Base-by-base conservation (phyloP, 495 filamentous ascomycete species). In the Rhypophila decipiens region DNA sequence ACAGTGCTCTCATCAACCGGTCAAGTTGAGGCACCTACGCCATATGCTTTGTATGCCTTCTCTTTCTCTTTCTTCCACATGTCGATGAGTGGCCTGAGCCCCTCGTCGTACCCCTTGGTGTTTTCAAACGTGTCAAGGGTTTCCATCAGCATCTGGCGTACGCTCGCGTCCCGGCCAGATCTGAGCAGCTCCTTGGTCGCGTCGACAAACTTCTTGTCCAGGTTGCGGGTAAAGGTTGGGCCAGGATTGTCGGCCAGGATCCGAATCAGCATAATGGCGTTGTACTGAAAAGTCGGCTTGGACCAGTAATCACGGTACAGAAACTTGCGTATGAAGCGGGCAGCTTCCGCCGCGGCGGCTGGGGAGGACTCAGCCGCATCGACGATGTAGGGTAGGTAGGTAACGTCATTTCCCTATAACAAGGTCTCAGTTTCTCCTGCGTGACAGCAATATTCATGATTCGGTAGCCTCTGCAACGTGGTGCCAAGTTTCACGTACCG, bases 191-290 rank as follows among this genome's bases (percentile, higher is more conserved):
- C 83, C 67, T 94, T 93, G 40, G 88, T 65, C 1, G 81, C 78
- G 22, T 79, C 66, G 22, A 84, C 74, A 58, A 96, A 97, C 55
- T 90, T 89, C 40, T 69, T 66, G 59, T 95, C 91, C 7, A 96
- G 58, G 60, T 95, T 89, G 46, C 84, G 76, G 9, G 90, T 93
- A 61, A 99, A 97, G 13, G 82, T 87, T 47, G 72, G 76, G 20
- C 93, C 94, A 0, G 93, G 93, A 64, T 99, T 96, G 62, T 97
- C 90, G 46, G 77, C 73, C 27, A 99, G 73, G 59, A 99, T 99
- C 34, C 93, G 84, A 46, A 90, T 78, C 41, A 99, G 75, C 94
- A 97, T 99, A 55, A 97, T 85, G 43, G 86, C 85, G 70, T 97
- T 96, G 73, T 95, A 96, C 68, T 97, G 93, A 33, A 82, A 78